Conservation (phyloP, 257 asterid genomes). For the Solanum chiquidenum region DNA sequence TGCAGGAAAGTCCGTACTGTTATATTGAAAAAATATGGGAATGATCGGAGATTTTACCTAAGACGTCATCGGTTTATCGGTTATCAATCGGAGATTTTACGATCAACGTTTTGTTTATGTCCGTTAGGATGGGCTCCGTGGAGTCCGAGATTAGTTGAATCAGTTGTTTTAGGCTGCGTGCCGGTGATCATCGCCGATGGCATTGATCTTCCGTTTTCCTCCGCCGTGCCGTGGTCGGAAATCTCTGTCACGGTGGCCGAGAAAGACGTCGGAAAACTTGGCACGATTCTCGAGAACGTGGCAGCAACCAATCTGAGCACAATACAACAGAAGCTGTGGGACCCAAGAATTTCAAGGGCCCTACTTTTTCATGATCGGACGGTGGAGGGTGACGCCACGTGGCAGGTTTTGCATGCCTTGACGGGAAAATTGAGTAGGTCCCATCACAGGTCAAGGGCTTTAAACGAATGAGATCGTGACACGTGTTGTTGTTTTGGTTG, state of each 20-base stretch:
- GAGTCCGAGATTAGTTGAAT: conserved; percentile 88
- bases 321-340: conserved; percentile 57
- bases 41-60: conserved; percentile 54
- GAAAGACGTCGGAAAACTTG: conserved; percentile 49
- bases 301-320: conserved; percentile 45
- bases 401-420: conserved; percentile 46
- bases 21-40: conserved; percentile 48
- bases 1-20: conserved; percentile 58
- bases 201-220: conserved; percentile 57
- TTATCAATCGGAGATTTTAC: conserved; percentile 66
- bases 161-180: conserved; percentile 76
- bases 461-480: conserved; percentile 2
- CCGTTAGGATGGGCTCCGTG: conserved; percentile 98
- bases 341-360: conserved; percentile 37
- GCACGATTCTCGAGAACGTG: conserved; percentile 55
- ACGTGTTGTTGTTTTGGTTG: conserved; percentile 1
- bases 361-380: conserved; percentile 40
- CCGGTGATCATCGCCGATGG: conserved; percentile 85
- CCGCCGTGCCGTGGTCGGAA: conserved; percentile 68
- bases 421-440: conserved; percentile 35
- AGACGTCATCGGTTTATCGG: conserved; percentile 55
- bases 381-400: conserved; percentile 79
- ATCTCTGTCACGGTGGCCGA: conserved; percentile 72
- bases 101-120: conserved; percentile 72
- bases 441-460: conserved; percentile 26